Percentiles rank a stretch among this genome's conserved stretches.
Conservation (phyloP, 345 rosid genomes). For the Syzygium jambos region DNA sequence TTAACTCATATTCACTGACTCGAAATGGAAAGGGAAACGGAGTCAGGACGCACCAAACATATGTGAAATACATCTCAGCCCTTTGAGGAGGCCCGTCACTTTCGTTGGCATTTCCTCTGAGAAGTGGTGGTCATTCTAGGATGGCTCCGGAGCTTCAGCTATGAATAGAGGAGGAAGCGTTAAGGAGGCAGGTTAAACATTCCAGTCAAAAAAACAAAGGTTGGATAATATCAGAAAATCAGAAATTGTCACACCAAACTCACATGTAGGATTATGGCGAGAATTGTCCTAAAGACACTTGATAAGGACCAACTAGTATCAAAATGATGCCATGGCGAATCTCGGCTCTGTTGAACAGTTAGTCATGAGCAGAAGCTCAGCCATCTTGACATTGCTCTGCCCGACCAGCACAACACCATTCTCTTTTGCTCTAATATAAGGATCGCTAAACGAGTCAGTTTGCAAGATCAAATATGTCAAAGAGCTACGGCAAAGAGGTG, state of each 20-base stretch:
- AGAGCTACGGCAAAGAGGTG: too few relatives aligned
- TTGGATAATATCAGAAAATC: too few relatives aligned
- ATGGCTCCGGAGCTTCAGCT: background rate
- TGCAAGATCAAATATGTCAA: too few relatives aligned
- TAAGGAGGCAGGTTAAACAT: background rate
- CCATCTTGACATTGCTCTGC: too few relatives aligned
- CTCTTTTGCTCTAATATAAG: too few relatives aligned
- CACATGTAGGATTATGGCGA: background rate
- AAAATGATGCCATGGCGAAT: background rate
- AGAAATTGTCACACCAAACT: background rate
- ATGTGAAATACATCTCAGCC: constrained; percentile 36
- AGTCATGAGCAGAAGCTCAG: too few relatives aligned
- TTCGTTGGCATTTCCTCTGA: background rate
- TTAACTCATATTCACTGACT: background rate
- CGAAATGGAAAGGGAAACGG: background rate
- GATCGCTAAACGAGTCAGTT: too few relatives aligned
- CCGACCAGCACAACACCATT: too few relatives aligned
- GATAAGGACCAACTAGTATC: background rate
- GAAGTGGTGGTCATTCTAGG: background rate
- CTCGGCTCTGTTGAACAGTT: too few relatives aligned
- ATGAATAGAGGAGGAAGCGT: background rate
- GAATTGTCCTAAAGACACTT: background rate
- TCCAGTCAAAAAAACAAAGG: background rate
- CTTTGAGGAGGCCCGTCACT: constrained; percentile 50
- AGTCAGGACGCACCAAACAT: constrained; percentile 29